Base-by-base conservation (phyloP, 495 filamentous ascomycete species). In the Penicillium parvum region DNA sequence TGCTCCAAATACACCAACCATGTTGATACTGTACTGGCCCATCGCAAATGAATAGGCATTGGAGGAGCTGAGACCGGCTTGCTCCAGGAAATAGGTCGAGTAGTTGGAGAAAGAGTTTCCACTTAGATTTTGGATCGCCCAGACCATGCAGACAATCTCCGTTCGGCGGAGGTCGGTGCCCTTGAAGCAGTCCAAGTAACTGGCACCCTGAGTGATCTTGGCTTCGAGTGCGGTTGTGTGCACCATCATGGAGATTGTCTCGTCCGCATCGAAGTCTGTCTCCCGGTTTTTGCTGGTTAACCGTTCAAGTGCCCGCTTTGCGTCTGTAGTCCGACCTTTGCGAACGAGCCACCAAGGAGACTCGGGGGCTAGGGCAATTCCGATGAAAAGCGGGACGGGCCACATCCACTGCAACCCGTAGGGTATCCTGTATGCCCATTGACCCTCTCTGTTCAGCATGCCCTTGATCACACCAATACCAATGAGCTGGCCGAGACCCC, bases 391-490 rank as follows among this genome's bases (percentile, higher is more conserved):
- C 3, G 86, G 86, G 4, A 84, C 55, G 0, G 86, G 85, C 84
- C 85, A 92, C 75, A 92, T 84, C 86, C 87, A 92, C 63, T 92
- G 87, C 6, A 89, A 57, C 3, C 79, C 80, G 47, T 86, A 89
- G 0, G 82, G 81, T 43, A 82, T 79, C 9, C 80, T 71, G 58
- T 85, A 86, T 2, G 79, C 73, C 82, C 82, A 85, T 53, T 84
- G 55, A 37, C 81, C 78, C 2, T 64, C 32, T 8, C 78, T 68
- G 32, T 67, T 60, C 34, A 83, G 53, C 74, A 86, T 79, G 18
- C 70, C 67, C 61, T 77, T 81, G 50, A 91, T 81, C 37, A 88
- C 85, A 12, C 83, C 85, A 35, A 84, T 75, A 6, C 78, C 83
- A 52, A 91, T 86, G 26, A 86, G 65, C 57, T 89, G 85, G 15